Conservation (phyloP, 306 rosid genomes). For the Castanea crenata region DNA sequence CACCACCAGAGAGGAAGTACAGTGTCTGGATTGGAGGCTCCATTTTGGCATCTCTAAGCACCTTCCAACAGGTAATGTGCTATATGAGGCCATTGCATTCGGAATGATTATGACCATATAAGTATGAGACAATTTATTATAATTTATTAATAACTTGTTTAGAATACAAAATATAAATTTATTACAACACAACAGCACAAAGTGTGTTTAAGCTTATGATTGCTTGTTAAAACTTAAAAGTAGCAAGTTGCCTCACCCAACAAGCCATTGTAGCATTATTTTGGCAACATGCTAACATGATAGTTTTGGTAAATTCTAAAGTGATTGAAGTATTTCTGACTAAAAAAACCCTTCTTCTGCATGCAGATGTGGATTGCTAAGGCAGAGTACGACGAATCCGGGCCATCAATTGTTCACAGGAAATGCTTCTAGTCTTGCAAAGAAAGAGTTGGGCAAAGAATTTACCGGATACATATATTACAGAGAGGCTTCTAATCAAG, state of each 20-base stretch:
- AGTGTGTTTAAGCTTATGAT: background rate
- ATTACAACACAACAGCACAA: background rate
- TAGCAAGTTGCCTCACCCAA: background rate
- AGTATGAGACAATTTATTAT: background rate
- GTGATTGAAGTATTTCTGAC: conserved; percentile 7
- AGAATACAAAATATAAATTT: background rate
- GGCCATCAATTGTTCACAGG: conserved; percentile 97
- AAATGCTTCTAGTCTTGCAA: conserved; percentile 78
- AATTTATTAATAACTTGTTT: background rate
- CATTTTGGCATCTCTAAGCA: conserved; percentile 15
- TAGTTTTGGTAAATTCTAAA: background rate
- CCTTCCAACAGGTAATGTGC: conserved; percentile 91
- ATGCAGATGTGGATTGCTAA: conserved; percentile 72
- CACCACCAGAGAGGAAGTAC: too few relatives aligned
- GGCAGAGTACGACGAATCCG: conserved; percentile 64
- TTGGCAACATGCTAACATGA: conserved; percentile 1
- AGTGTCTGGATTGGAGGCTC: too few relatives aligned
- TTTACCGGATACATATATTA: conserved; percentile 39
- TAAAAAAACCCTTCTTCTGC: background rate
- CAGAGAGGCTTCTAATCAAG: conserved; percentile 46
- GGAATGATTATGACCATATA: background rate
- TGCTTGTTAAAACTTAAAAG: background rate
- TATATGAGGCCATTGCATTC: background rate
- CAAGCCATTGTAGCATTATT: background rate
- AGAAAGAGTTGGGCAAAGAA: conserved; percentile 40